Evolutionary conservation across 805 yeast genomes (phyloP).

Genomic region (Debaryomyces hansenii): DNA sequence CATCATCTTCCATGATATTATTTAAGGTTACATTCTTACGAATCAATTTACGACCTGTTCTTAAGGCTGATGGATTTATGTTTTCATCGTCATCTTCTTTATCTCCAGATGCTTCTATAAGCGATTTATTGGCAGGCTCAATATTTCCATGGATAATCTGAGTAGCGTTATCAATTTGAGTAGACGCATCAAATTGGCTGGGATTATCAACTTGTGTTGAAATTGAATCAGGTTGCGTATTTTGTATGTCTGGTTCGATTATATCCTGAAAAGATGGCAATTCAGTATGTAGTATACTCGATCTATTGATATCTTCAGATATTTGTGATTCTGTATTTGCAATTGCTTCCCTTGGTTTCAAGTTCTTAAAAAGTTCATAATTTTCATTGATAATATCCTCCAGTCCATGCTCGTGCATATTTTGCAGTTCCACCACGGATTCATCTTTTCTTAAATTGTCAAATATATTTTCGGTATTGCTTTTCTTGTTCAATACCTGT

Average conservation of each 20-base stretch:
- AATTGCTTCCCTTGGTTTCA: slow-evolving; percentile 20
- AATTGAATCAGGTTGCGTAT: slow-evolving; percentile 13
- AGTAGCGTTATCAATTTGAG: not conserved
- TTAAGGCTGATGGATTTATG: slow-evolving; percentile 23
- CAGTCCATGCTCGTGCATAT: not conserved
- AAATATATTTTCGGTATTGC: not conserved
- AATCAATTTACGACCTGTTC: slow-evolving; percentile 22
- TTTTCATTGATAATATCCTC: not conserved
- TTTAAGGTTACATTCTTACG: slow-evolving; percentile 10
- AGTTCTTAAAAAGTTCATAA: slow-evolving; percentile 26
- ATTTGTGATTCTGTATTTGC: slow-evolving; percentile 6
- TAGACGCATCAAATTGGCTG: slow-evolving; percentile 23
- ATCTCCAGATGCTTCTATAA: not conserved
- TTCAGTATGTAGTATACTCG: slow-evolving; percentile 9
- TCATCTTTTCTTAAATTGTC: not conserved
- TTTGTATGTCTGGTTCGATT: slow-evolving; percentile 1
- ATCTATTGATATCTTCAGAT: slow-evolving; percentile 1
- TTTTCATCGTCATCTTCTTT: slow-evolving; percentile 22
- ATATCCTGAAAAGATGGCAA: slow-evolving; percentile 24
- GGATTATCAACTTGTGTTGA: slow-evolving; percentile 20
- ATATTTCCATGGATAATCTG: not conserved
- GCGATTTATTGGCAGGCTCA: no score
- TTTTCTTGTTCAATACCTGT: not conserved
- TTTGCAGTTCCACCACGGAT: not conserved
- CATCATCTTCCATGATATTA: slow-evolving; percentile 18